Conservation (phyloP, 352 stramenopile species). For the Globisporangium echinulatum region DNA sequence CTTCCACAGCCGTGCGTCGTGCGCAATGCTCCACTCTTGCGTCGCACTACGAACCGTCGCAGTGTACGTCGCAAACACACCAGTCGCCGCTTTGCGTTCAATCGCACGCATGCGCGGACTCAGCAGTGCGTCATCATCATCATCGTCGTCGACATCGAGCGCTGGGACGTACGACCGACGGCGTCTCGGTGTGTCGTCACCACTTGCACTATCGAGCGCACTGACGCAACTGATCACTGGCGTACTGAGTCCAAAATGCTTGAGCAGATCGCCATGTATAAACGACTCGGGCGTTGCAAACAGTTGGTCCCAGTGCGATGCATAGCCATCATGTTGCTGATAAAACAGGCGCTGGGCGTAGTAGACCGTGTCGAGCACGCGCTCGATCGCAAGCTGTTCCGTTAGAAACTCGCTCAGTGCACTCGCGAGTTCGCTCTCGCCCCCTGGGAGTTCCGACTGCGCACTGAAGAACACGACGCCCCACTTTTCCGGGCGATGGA, state of each 20-base stretch:
- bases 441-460: conserved; percentile 28
- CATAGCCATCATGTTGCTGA: conserved; percentile 30
- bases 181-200: not conserved
- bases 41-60: conserved; percentile 26
- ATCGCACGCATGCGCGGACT: conserved; percentile 20
- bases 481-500: conserved; percentile 71
- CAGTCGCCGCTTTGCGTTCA: conserved; percentile 14
- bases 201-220: conserved; percentile 13
- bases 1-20: conserved; percentile 34
- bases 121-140: conserved; percentile 2
- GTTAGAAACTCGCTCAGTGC: conserved; percentile 34
- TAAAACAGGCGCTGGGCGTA: conserved; percentile 57
- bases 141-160: conserved; percentile 24
- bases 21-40: conserved; percentile 42
- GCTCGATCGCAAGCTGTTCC: conserved; percentile 49
- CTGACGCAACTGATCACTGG: conserved; percentile 21
- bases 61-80: conserved; percentile 27
- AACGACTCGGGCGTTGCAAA: conserved; percentile 24
- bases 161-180: conserved; percentile 17
- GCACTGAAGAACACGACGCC: conserved; percentile 60
- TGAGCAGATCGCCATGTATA: conserved; percentile 20
- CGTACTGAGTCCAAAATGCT: conserved; percentile 24
- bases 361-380: conserved; percentile 56
- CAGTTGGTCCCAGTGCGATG: conserved; percentile 31
- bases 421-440: conserved; percentile 28